Evolutionary conservation across 805 yeast species (phyloP), one percentile per base, ranked within the genome.

Genomic region (Saturnispora diversa): DNA sequence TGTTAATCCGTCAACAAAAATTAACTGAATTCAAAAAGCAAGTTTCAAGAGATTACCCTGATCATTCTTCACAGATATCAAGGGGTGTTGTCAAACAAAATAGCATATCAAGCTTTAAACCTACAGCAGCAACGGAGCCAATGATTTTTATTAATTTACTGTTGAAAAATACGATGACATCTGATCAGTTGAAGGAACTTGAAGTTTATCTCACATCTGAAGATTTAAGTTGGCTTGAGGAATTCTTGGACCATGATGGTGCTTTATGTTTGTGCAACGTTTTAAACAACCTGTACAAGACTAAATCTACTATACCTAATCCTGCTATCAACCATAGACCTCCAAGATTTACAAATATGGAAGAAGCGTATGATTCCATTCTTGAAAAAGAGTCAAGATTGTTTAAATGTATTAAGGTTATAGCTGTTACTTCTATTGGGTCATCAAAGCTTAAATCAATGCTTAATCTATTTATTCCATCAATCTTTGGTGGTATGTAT

Each of bases 171-270:
- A 62, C 75, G 24, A 77, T 88, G 40, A 67, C 83, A 1, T 64
- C 76, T 4, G 75, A 74, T 39, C 85, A 88, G 56, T 65, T 90
- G 48, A 84, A 82, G 29, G 84, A 84, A 50, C 69, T 92, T 39
- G 85, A 92, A 83, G 95, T 92, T 5, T 85, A 95, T 35, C 66
- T 90, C 31, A 75, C 97, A 48, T 86, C 97, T 0, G 97, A 90
- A 56, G 63, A 61, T 31, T 45, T 62, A 26, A 72, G 66, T 27
- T 92, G 98, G 98, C 95, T 88, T 1, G 73, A 79, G 43, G 73
- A 69, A 19, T 92, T 92, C 53, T 68, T 92, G 15, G 80, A 75
- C 43, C 72, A 77, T 37, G 97, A 90, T 60, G 99, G 99, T 29
- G 95, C 85, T 44, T 75, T 84, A 4, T 88, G 94, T 0, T 70